Percentiles rank a stretch among this genome's conserved stretches.
Evolutionary conservation across 2,329 filamentous ascomycete species (phyloP).

Genomic region (Escovopsis sp.): DNA sequence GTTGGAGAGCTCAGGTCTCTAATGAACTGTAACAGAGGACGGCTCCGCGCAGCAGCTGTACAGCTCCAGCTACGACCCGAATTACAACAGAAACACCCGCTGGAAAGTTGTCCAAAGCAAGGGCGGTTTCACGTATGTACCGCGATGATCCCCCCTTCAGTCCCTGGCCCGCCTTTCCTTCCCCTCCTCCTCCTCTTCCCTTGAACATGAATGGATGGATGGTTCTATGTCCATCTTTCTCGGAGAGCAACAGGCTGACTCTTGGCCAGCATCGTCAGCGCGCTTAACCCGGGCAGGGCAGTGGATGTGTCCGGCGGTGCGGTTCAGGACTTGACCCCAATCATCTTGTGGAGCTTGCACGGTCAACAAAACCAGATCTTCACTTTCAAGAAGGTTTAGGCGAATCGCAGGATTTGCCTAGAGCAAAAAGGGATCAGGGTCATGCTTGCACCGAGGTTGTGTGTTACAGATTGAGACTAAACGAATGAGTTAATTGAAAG

Average conservation of each 20-base stretch:
- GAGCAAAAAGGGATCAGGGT: too few species aligned
- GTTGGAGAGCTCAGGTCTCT: too few species aligned
- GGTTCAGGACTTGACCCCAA: constrained; percentile 1
- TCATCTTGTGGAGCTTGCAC: constrained; percentile 1
- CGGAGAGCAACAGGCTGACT: too few species aligned
- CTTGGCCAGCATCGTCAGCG: constrained; percentile 1
- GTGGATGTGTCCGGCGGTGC: neutral
- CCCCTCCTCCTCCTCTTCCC: too few species aligned
- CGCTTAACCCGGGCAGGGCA: neutral
- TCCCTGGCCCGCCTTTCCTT: too few species aligned
- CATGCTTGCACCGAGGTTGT: too few species aligned
- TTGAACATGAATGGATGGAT: neutral
- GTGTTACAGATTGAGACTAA: too few species aligned
- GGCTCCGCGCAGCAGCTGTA: constrained; percentile 1
- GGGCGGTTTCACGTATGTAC: neutral
- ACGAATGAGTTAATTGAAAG: too few species aligned
- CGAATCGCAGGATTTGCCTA: too few species aligned
- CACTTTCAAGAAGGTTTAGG: neutral
- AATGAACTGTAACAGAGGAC: neutral
- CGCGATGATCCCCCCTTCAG: too few species aligned
- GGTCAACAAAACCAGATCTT: constrained; percentile 1
- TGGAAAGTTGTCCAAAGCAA: neutral
- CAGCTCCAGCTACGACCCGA: constrained; percentile 1
- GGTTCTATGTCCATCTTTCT: too few species aligned
- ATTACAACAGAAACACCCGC: constrained; percentile 1